phyloP scores from a whole-genome alignment of 2,329 filamentous ascomycete genomes.

The Coleophoma cylindrospora region DNA sequence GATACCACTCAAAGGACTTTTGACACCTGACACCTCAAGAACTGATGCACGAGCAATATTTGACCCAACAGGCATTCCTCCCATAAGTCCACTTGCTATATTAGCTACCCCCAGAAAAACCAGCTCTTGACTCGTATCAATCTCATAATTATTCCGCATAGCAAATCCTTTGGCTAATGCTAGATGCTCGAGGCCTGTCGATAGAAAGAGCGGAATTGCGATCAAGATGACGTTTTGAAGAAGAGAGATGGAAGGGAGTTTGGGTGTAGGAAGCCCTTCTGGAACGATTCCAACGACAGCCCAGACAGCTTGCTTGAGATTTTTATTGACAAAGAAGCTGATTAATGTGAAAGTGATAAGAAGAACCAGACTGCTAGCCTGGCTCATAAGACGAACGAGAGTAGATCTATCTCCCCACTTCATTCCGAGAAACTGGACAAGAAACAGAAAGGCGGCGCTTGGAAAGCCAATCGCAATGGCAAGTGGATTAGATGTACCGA shows the following conservation, averaged over 20 bases:
- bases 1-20: conserved; percentile 53
- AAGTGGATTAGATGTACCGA: conserved; percentile 45
- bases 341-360: conserved; percentile 87
- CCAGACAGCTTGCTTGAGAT: conserved; percentile 32
- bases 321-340: conserved; percentile 60
- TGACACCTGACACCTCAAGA: conserved; percentile 58
- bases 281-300: conserved; percentile 49
- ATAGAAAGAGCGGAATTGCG: conserved; percentile 51
- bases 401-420: conserved; percentile 53
- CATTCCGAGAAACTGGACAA: conserved; percentile 44
- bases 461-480: conserved; percentile 53
- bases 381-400: conserved; percentile 54
- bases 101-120: conserved; percentile 58
- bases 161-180: conserved; percentile 60
- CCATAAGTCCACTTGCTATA: conserved; percentile 60
- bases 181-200: conserved; percentile 49
- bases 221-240: conserved; percentile 47
- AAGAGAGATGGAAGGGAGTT: conserved; percentile 39
- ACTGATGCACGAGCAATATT: conserved; percentile 64
- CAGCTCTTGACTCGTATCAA: conserved; percentile 60
- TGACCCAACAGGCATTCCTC: conserved; percentile 56
- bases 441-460: conserved; percentile 48
- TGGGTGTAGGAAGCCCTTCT: conserved; percentile 45
- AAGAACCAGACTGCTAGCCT: conserved; percentile 89
- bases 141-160: conserved; percentile 54